A percentile compares a stretch with the other conserved stretches of the same genome.
Evolutionary conservation across 768 basidiomycete genomes (phyloP).

Genomic region (Termitomyces sp.): DNA sequence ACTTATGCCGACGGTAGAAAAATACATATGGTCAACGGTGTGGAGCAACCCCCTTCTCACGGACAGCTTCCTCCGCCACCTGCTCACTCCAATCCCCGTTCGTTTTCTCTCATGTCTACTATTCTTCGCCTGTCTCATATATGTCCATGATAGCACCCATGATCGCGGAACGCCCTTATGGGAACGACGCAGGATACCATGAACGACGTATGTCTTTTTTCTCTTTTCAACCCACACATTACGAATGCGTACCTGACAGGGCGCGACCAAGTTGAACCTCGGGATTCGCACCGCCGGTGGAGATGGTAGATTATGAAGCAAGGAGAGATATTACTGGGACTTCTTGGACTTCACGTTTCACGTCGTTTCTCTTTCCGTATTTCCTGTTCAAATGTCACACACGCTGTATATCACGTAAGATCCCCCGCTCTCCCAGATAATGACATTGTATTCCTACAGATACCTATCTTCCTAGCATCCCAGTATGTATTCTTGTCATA

Average conservation of each 20-base stretch:
- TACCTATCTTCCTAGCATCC: not conserved
- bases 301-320: not conserved
- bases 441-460: not conserved
- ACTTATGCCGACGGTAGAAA: conserved; percentile 66
- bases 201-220: conserved; percentile 7
- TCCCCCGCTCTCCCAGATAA: not conserved
- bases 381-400: not conserved
- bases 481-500: not conserved
- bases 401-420: not conserved
- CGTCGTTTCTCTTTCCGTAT: not conserved
- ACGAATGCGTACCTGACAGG: not conserved
- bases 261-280: not conserved
- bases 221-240: not conserved
- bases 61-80: conserved; percentile 18
- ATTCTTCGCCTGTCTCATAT: not conserved
- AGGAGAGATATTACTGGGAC: not conserved
- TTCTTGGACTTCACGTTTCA: not conserved
- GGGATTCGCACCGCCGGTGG: not conserved
- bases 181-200: conserved; percentile 10
- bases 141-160: conserved; percentile 5
- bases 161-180: conserved; percentile 12
- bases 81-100: conserved; percentile 19
- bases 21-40: conserved; percentile 64
- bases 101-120: conserved; percentile 5
- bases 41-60: conserved; percentile 34